Evolutionary conservation across 257 asterid genomes (phyloP).

Genomic region (Thymus quinquecostatus): DNA sequence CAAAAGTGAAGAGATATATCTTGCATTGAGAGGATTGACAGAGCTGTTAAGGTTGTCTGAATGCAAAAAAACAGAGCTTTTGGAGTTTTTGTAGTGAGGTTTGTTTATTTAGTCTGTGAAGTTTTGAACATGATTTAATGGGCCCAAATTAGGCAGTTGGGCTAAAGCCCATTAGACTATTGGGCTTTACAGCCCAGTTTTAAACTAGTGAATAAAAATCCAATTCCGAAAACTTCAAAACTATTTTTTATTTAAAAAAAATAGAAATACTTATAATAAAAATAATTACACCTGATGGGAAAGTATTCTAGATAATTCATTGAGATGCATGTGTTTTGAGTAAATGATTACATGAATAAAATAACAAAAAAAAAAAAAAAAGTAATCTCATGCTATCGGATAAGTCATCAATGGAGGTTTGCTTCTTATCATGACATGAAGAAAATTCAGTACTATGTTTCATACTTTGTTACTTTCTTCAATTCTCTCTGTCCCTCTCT

Average conservation of each 20-base stretch:
- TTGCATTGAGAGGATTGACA: slow-evolving; percentile 59
- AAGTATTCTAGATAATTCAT: neutral
- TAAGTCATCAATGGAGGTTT: slow-evolving; percentile 36
- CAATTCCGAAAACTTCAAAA: too few species aligned
- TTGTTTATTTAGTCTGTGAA: too few species aligned
- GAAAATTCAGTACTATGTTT: slow-evolving; percentile 13
- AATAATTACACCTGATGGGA: neutral
- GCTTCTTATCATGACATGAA: slow-evolving; percentile 33
- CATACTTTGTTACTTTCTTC: slow-evolving; percentile 7
- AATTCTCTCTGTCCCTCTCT: neutral
- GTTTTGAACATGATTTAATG: neutral
- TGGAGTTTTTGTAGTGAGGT: slow-evolving; percentile 28
- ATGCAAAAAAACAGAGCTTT: slow-evolving; percentile 25
- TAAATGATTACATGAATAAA: slow-evolving; percentile 7
- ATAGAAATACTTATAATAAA: too few species aligned
- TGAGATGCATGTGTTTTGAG: neutral
- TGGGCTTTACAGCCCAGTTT: neutral
- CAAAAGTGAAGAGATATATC: slow-evolving; percentile 56
- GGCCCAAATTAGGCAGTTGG: neutral
- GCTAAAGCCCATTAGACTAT: neutral
- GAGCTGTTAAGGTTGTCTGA: slow-evolving; percentile 44
- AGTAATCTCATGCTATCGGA: neutral
- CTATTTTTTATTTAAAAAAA: too few species aligned
- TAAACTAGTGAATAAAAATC: neutral
- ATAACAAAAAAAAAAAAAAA: slow-evolving; percentile 9